Evolutionary conservation across 1,284 basidiomycete species (phyloP), one percentile per base, ranked within the genome.

Genomic region (Neotropicomus parvogracilis): DNA sequence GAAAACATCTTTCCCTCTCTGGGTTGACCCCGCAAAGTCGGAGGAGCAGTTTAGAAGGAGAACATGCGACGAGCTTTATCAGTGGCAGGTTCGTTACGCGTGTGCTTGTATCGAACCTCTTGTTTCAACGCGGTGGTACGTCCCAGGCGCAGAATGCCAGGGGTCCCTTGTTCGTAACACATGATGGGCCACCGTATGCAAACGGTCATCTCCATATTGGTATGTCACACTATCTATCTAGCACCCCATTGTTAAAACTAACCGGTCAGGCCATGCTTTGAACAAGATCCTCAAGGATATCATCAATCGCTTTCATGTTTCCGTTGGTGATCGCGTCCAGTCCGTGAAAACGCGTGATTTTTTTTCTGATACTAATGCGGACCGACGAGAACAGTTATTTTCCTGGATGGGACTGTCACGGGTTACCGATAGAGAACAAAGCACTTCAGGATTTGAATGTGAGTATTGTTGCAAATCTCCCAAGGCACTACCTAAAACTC

Each of bases 331-430:
- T 53, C 80, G 81, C 53, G 87, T 99, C 24, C 85, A 95, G 91
- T 95, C 55, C 65, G 87, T 53, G 34, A 41, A 52, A 39, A 31
- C 46, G 38, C 28, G 32, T 44, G 9, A 1, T 11, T 32, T 33
- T 12, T 31, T 21, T 40, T 29, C 2, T 42, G 45, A 35, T 39
- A 37, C 45, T 60, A 16, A 59, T 20, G 11, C 8, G 4, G 40
- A 32, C 27, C 29, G 21, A 50, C 49, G 34, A 42, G 39, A 16
- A 36, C 51, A 97, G 93, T 60, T 98, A 94, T 68, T 70, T 89
- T 32, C 95, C 97, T 24, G 97, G 97, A 5, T 99, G 94, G 93
- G 97, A 99, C 64, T 99, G 95, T 62, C 97, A 99, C 62, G 97
- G 97, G 2, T 79, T 99, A 14, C 97, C 97, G 0, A 97, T 99